These are phyloP conservation scores for Xylariomycetidae sp. DNA, from an alignment of 2,329 filamentous ascomycete species.

Conservation along the genomic window DNA sequence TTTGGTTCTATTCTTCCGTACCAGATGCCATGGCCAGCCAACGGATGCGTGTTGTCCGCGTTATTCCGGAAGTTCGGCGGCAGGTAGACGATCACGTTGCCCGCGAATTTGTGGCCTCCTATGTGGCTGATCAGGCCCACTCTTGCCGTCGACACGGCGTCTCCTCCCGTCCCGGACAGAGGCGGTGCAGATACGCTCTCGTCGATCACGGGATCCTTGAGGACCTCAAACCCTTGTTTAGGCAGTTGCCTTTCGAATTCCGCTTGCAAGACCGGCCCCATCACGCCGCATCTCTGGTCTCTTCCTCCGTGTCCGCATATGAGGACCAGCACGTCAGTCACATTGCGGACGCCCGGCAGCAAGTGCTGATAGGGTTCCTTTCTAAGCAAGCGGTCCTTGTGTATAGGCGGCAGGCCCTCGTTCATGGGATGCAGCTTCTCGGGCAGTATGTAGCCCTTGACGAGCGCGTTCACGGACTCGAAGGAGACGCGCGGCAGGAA, in stretches of 20 bases:
- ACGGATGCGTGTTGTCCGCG: slow-evolving; percentile 42
- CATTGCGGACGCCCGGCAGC: slow-evolving; percentile 53
- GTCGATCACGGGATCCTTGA: slow-evolving; percentile 38
- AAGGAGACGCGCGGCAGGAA: slow-evolving; percentile 59
- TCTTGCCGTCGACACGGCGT: slow-evolving; percentile 40
- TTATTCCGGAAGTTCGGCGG: slow-evolving; percentile 45
- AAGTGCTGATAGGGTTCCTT: slow-evolving; percentile 46
- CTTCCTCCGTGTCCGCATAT: slow-evolving; percentile 83
- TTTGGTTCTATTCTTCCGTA: slow-evolving; percentile 72
- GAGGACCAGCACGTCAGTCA: slow-evolving; percentile 67
- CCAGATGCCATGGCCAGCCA: slow-evolving; percentile 72
- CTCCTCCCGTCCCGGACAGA: slow-evolving; percentile 16
- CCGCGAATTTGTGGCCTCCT: slow-evolving; percentile 79
- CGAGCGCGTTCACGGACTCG: slow-evolving; percentile 49
- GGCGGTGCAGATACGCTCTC: slow-evolving; percentile 24
- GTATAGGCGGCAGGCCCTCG: slow-evolving; percentile 50
- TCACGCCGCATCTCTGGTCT: slow-evolving; percentile 74
- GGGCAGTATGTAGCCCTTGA: slow-evolving; percentile 62
- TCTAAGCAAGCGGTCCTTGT: slow-evolving; percentile 44
- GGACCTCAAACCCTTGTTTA: slow-evolving; percentile 41
- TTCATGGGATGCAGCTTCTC: slow-evolving; percentile 56
- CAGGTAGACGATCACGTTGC: slow-evolving; percentile 77
- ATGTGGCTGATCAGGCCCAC: slow-evolving; percentile 73
- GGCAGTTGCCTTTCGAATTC: slow-evolving; percentile 63
- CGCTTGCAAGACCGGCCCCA: slow-evolving; percentile 64